Percentiles rank a stretch among this genome's conserved stretches.
These are phyloP conservation scores for Acorus gramineus DNA, from an alignment of 106 monocot genomes.

Conservation along the genomic window DNA sequence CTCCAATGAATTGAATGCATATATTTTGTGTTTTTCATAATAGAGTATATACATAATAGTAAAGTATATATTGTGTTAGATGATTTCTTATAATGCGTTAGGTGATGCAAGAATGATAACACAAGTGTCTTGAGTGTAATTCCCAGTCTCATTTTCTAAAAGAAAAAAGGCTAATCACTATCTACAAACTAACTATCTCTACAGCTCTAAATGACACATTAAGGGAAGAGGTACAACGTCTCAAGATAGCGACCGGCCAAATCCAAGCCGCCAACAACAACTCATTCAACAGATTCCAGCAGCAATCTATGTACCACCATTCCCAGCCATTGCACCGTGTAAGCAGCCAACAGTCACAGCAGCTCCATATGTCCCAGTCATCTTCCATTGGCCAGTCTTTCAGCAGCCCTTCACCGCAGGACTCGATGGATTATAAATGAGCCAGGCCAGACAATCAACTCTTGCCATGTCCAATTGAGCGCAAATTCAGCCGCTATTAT, in stretches of 20 bases:
- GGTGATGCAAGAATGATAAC: too few relatives aligned
- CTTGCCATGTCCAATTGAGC: too few relatives aligned
- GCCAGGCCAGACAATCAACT: background rate
- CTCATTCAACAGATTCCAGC: conserved; percentile 26
- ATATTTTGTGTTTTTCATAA: too few relatives aligned
- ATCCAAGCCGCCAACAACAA: conserved; percentile 38
- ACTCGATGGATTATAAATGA: conserved; percentile 71
- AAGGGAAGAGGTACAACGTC: conserved; percentile 81
- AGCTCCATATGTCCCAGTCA: conserved; percentile 23
- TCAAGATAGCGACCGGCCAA: conserved; percentile 72
- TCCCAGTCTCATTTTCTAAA: too few relatives aligned
- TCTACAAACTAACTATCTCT: background rate
- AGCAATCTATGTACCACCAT: conserved; percentile 21
- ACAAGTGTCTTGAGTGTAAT: too few relatives aligned
- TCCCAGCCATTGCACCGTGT: conserved; percentile 19
- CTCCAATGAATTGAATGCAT: too few relatives aligned
- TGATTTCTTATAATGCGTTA: too few relatives aligned
- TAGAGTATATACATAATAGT: too few relatives aligned
- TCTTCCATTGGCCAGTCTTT: conserved; percentile 24
- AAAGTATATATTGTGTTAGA: too few relatives aligned
- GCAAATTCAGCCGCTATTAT: too few relatives aligned
- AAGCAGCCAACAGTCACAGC: conserved; percentile 22
- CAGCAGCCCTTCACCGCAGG: conserved; percentile 20
- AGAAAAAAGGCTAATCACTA: too few relatives aligned
- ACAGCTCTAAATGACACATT: conserved; percentile 80